Evolutionary conservation across 768 basidiomycete genomes (phyloP).

Genomic region (Pisolithus tinctorius): DNA sequence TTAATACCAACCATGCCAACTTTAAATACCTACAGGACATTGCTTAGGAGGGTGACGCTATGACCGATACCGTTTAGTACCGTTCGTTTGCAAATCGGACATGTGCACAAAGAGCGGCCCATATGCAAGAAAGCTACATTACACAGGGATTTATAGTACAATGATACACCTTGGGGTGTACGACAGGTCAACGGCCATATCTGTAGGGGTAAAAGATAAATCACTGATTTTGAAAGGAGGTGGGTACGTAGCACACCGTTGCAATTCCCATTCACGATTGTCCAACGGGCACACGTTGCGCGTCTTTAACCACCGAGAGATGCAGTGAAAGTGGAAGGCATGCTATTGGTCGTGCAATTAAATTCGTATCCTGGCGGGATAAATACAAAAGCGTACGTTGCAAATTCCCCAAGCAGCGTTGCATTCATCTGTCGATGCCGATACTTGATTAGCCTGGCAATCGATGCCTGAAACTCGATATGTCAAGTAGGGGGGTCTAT

Average conservation of each 20-base stretch:
- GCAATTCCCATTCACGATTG: constrained; percentile 95
- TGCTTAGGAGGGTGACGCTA: background rate
- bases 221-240: background rate
- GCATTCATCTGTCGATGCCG: constrained; percentile 92
- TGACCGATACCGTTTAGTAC: too few species aligned
- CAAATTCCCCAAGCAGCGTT: constrained; percentile 99
- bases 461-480: constrained; percentile 74
- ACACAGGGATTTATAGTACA: constrained; percentile 16
- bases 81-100: background rate
- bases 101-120: background rate
- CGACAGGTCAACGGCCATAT: constrained; percentile 33
- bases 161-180: background rate
- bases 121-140: constrained; percentile 9
- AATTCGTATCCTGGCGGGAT: background rate
- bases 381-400: constrained; percentile 49
- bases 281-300: constrained; percentile 92
- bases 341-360: constrained; percentile 46
- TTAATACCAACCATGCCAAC: background rate
- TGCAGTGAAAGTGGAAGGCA: constrained; percentile 99
- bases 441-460: constrained; percentile 98
- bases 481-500: constrained; percentile 3
- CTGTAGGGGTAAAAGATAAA: constrained; percentile 13
- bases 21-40: background rate
- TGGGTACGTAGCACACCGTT: constrained; percentile 56
- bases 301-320: constrained; percentile 98